Evolutionary conservation across 169 alveolate genomes (phyloP), one percentile per base, ranked within the genome.

Genomic region (Babesia caballi): DNA sequence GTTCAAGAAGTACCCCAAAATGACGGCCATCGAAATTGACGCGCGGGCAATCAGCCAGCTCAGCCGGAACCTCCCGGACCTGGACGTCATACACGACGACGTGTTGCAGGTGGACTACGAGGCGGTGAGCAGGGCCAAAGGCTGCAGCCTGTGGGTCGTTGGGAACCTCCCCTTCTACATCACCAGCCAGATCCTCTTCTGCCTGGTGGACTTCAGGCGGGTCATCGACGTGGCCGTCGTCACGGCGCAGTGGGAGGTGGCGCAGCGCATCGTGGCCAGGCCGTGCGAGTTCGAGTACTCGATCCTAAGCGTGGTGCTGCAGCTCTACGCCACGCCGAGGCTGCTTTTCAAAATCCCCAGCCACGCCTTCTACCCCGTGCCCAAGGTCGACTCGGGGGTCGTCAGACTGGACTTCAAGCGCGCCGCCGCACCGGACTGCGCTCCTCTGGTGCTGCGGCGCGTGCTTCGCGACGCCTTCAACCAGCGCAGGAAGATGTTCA

Each of bases 141-240:
- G 58, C 2, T 52, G 74, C 27, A 83, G 84, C 19, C 73, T 91
- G 50, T 85, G 92, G 47, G 74, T 91, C 27, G 84, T 89, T 15
- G 95, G 95, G 0, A 91, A 91, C 52, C 76, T 91, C 23, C 95
- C 95, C 33, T 91, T 84, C 59, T 91, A 91, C 73, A 85, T 91
- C 59, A 91, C 95, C 23, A 84, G 92, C 28, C 95, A 91, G 73
- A 90, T 91, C 40, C 80, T 91, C 47, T 85, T 89, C 61, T 91
- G 95, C 67, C 69, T 91, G 44, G 63, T 91, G 59, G 95, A 91
- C 77, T 83, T 76, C 82, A 71, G 78, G 35, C 63, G 66, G 28
- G 82, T 56, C 66, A 91, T 91, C 21, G 93, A 89, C 56, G 75
- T 69, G 63, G 95, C 95, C 0, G 90, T 91, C 30, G 93, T 91